phyloP scores from a whole-genome alignment of 2,329 filamentous ascomycete species.

The Colletotrichum cordylinicola region DNA sequence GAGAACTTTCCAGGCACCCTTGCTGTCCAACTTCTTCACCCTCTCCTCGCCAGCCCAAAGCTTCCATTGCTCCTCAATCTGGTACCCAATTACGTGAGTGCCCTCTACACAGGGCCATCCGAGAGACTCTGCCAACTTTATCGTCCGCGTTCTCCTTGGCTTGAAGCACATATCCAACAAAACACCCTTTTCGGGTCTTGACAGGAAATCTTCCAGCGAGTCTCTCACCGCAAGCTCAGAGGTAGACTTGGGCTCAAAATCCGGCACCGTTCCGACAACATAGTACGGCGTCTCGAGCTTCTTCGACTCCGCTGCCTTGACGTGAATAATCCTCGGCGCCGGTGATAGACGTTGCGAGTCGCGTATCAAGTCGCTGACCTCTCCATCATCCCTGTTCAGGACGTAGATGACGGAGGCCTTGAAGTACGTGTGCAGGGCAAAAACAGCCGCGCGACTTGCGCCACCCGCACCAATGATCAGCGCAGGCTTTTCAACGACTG shows the following conservation, averaged over 20 bases:
- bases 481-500: conserved; percentile 26
- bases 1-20: conserved; percentile 36
- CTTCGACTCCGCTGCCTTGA: conserved; percentile 30
- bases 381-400: conserved; percentile 37
- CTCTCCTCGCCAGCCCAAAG: conserved; percentile 39
- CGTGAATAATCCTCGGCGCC: conserved; percentile 31
- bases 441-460: conserved; percentile 44
- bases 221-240: conserved; percentile 31
- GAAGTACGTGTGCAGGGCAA: conserved; percentile 33
- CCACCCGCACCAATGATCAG: conserved; percentile 47
- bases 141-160: conserved; percentile 39
- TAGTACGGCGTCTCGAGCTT: conserved; percentile 33
- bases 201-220: conserved; percentile 33
- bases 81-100: conserved; percentile 44
- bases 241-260: conserved; percentile 35
- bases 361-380: conserved; percentile 30
- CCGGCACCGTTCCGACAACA: conserved; percentile 43
- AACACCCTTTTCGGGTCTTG: conserved; percentile 32
- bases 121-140: conserved; percentile 34
- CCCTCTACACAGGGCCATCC: conserved; percentile 45
- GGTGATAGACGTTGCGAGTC: conserved; percentile 27
- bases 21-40: conserved; percentile 26
- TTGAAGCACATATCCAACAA: conserved; percentile 50
- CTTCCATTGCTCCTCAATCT: conserved; percentile 43
- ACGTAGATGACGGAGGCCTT: conserved; percentile 37